phyloP scores from a whole-genome alignment of 257 asterid species.

The Lavandula angustifolia region DNA sequence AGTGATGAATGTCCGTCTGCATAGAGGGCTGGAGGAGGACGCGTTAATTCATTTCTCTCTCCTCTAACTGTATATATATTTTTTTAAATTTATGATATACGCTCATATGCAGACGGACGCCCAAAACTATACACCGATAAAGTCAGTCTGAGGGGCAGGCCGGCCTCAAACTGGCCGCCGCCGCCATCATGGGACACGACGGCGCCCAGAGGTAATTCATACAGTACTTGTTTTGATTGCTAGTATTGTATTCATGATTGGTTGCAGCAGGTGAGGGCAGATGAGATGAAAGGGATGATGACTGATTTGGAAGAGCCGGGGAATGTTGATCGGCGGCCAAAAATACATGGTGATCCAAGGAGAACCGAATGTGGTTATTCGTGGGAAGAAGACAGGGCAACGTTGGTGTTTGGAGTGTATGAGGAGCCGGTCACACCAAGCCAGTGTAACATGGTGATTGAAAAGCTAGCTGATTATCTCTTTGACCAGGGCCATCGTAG shows the following conservation, averaged over 20 bases:
- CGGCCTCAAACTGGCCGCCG: conserved; percentile 49
- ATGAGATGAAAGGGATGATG: conserved; percentile 46
- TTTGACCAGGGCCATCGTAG: conserved; percentile 40
- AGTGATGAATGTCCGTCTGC: too few species aligned
- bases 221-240: too few species aligned
- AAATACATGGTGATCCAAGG: conserved; percentile 73
- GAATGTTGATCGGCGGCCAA: conserved; percentile 39
- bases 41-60: too few species aligned
- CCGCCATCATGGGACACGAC: conserved; percentile 63
- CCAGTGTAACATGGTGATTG: conserved; percentile 66
- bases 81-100: too few species aligned
- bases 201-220: too few species aligned
- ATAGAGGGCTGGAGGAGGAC: too few species aligned
- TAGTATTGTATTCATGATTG: background rate
- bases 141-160: conserved; percentile 50
- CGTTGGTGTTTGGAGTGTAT: conserved; percentile 51
- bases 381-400: conserved; percentile 67
- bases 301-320: conserved; percentile 62
- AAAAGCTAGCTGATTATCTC: conserved; percentile 65
- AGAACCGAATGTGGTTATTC: conserved; percentile 59
- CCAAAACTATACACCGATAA: too few species aligned
- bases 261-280: conserved; percentile 47
- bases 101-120: too few species aligned
- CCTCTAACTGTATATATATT: too few species aligned
- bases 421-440: conserved; percentile 71